Evolutionary conservation across 1,284 basidiomycete species (phyloP).

Genomic region (Pseudomicrostroma phylloplanum): DNA sequence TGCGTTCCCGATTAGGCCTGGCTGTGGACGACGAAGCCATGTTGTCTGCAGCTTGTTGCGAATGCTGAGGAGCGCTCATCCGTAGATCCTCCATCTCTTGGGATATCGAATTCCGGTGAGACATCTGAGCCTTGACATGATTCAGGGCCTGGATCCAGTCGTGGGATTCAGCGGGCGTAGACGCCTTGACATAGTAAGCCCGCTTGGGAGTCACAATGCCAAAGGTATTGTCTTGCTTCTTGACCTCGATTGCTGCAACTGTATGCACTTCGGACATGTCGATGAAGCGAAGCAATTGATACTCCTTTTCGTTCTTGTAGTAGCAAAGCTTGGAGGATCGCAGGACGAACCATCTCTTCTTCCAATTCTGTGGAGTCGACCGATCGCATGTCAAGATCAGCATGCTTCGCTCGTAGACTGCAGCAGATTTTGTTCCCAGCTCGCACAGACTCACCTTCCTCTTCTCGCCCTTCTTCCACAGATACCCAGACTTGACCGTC

Average conservation of each 20-base stretch:
- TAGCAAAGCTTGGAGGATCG: slow-evolving; percentile 85
- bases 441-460: slow-evolving; percentile 66
- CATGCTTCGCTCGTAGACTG: background rate
- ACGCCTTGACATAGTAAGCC: slow-evolving; percentile 88
- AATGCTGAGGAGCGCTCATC: slow-evolving; percentile 14
- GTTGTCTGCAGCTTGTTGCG: background rate
- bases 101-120: slow-evolving; percentile 35
- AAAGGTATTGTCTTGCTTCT: slow-evolving; percentile 82
- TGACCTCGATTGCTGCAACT: slow-evolving; percentile 77
- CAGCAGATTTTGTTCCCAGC: too few relatives aligned
- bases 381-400: slow-evolving; percentile 10
- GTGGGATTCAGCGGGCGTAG: slow-evolving; percentile 65
- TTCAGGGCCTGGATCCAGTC: slow-evolving; percentile 81
- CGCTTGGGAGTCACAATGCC: slow-evolving; percentile 84
- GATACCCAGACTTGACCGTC: slow-evolving; percentile 80
- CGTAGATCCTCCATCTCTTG: slow-evolving; percentile 33
- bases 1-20: background rate
- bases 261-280: slow-evolving; percentile 85
- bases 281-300: slow-evolving; percentile 75
- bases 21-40: background rate
- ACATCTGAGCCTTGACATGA: slow-evolving; percentile 61
- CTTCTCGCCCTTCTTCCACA: slow-evolving; percentile 92
- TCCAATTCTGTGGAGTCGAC: slow-evolving; percentile 69
- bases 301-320: slow-evolving; percentile 76
- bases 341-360: slow-evolving; percentile 96